Evolutionary conservation across 257 asterid species (phyloP), one percentile per base, ranked within the genome.

Genomic region (Penstemon barbatus): DNA sequence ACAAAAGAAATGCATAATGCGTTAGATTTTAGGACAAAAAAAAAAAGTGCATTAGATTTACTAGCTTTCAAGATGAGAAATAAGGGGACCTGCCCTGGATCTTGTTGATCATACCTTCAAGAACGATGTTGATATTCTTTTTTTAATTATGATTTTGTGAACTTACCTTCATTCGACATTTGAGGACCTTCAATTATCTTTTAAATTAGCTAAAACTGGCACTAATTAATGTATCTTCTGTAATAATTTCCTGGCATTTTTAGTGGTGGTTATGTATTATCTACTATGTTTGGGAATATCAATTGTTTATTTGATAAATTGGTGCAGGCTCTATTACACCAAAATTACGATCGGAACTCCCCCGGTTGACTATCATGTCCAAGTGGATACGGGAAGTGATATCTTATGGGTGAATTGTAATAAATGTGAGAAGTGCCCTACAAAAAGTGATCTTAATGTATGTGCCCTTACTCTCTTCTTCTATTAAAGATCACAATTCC

Each of bases 301-400:
- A 49, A 40, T 58, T 52, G 48, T 45, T 70, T 38, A 63, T 41
- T 63, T 58, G 38, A 71, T 61, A 19, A 4, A 18, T 52, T 75
- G 7, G 25, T 69, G 79, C 84, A 82, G 94, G 78, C 85, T 87
- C 54, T 87, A 82, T 73, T 87, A 78, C 57, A 87, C 94, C 57
- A 84, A 74, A 71, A 63, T 87, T 40, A 73, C 85, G 43, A 81
- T 84, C 4, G 94, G 90, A 39, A 79, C 67, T 40, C 94, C 94
- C 64, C 75, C 94, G 6, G 67, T 66, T 18, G 84, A 87, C 71
- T 87, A 75, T 74, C 86, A 82, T 51, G 85, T 87, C 66, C 94
- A 86, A 82, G 79, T 86, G 11, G 93, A 86, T 74, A 86, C 93
- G 5, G 93, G 93, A 66, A 86, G 93, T 70, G 90, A 86, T 75